These are phyloP conservation scores for Tylopilus subfusipes DNA, from an alignment of 768 basidiomycete genomes.

Conservation along the genomic window DNA sequence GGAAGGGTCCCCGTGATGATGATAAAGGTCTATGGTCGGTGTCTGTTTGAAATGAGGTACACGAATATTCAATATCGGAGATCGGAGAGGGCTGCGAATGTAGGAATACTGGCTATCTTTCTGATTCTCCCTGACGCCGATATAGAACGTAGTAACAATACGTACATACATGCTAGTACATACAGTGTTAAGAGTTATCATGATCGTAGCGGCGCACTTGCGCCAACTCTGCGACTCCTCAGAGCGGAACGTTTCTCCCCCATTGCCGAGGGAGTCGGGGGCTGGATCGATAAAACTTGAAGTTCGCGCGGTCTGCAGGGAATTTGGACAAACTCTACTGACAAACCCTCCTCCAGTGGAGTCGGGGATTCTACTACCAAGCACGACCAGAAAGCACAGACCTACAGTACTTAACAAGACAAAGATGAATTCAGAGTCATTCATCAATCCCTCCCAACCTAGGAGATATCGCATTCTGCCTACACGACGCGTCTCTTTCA, in stretches of 20 bases:
- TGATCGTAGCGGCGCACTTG: not conserved
- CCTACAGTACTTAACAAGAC: too few relatives aligned
- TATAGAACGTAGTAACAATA: too few relatives aligned
- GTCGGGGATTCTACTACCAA: not conserved
- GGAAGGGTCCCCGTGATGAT: not conserved
- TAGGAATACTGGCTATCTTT: too few relatives aligned
- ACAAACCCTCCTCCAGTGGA: too few relatives aligned
- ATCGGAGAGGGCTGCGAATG: not conserved
- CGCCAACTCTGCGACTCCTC: too few relatives aligned
- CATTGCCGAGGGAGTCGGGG: too few relatives aligned
- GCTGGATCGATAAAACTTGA: too few relatives aligned
- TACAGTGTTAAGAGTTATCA: not conserved
- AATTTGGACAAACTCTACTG: too few relatives aligned
- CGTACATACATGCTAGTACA: not conserved
- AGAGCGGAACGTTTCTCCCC: too few relatives aligned
- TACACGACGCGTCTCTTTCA: not conserved
- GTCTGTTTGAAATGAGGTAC: not conserved
- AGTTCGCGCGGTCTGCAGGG: too few relatives aligned
- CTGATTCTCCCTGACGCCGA: too few relatives aligned
- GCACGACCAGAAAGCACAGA: not conserved
- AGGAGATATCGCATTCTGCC: not conserved
- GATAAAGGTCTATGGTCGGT: slow-evolving; percentile 14
- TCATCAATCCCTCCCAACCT: not conserved
- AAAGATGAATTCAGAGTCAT: too few relatives aligned
- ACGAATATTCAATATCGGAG: not conserved